A percentile compares a stretch with the other conserved stretches of the same genome.
Conservation (phyloP, 179 eudicot species). For the Pouteria campechiana region DNA sequence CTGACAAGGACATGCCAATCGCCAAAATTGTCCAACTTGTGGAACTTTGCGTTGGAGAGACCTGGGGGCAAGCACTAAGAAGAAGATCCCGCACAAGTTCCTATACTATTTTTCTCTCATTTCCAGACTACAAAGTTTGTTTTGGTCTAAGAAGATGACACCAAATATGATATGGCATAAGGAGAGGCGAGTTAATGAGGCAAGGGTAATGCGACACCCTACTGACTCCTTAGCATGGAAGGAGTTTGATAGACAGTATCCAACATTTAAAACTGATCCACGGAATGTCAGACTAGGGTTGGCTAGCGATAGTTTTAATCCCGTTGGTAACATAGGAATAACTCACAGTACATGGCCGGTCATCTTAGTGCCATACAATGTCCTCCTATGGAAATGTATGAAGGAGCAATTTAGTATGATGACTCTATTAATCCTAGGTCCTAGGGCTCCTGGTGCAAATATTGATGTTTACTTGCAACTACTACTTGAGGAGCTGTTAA, state of each 20-base stretch:
- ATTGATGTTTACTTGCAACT: constrained; percentile 17
- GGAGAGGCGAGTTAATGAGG: background rate
- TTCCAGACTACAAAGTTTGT: constrained; percentile 6
- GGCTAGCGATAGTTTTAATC: constrained; percentile 11
- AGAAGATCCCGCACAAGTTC: constrained; percentile 1
- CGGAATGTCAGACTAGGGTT: constrained; percentile 12
- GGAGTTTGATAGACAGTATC: background rate
- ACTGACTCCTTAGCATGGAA: constrained; percentile 14
- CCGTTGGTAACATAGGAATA: constrained; percentile 6
- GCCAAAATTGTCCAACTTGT: too few relatives aligned
- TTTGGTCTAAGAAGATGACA: background rate
- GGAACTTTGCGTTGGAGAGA: too few relatives aligned
- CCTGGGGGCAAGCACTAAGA: too few relatives aligned
- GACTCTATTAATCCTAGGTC: constrained; percentile 5
- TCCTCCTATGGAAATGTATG: constrained; percentile 15
- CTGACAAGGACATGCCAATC: too few relatives aligned
- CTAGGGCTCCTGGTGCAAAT: constrained; percentile 1
- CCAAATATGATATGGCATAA: constrained; percentile 13
- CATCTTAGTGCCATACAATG: constrained; percentile 8
- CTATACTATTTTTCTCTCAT: constrained; percentile 14
- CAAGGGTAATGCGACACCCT: constrained; percentile 6
- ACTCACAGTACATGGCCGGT: constrained; percentile 7
- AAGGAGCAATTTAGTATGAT: constrained; percentile 5
- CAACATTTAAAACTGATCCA: constrained; percentile 6
- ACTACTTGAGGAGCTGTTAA: constrained; percentile 2